Conservation (phyloP, 768 basidiomycete genomes). For the Leccinum variicolor region DNA sequence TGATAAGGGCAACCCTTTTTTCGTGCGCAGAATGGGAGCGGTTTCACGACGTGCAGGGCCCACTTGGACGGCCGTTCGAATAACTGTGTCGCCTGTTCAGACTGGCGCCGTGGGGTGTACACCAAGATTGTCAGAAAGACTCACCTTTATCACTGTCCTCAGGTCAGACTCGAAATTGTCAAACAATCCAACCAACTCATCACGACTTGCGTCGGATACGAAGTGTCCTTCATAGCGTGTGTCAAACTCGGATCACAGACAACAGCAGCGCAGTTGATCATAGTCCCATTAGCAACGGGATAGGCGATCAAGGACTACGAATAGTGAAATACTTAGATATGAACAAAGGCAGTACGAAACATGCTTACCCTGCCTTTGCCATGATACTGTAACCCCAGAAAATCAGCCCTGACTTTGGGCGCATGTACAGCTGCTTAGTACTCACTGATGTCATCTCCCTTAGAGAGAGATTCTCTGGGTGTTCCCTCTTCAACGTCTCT, state of each 20-base stretch:
- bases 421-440: neutral
- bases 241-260: conserved; percentile 25
- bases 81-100: conserved; percentile 21
- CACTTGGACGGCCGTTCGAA: conserved; percentile 38
- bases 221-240: conserved; percentile 33
- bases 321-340: neutral
- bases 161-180: conserved; percentile 37
- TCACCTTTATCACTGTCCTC: conserved; percentile 26
- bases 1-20: conserved; percentile 33
- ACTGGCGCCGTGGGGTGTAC: neutral
- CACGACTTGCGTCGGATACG: conserved; percentile 26
- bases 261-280: conserved; percentile 37
- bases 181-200: conserved; percentile 31
- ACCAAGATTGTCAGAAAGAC: neutral
- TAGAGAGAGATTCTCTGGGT: conserved; percentile 23
- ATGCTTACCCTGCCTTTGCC: conserved; percentile 7
- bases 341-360: neutral
- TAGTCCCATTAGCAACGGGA: conserved; percentile 35
- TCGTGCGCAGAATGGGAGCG: conserved; percentile 37
- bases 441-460: conserved; percentile 20
- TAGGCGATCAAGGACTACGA: conserved; percentile 38
- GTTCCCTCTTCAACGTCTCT: conserved; percentile 23
- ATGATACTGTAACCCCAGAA: conserved; percentile 6
- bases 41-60: conserved; percentile 42
- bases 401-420: conserved; percentile 7